Evolutionary conservation across 1,139 yeast genomes (phyloP), one percentile per base, ranked within the genome.

Genomic region (Tardiomyces blankii): DNA sequence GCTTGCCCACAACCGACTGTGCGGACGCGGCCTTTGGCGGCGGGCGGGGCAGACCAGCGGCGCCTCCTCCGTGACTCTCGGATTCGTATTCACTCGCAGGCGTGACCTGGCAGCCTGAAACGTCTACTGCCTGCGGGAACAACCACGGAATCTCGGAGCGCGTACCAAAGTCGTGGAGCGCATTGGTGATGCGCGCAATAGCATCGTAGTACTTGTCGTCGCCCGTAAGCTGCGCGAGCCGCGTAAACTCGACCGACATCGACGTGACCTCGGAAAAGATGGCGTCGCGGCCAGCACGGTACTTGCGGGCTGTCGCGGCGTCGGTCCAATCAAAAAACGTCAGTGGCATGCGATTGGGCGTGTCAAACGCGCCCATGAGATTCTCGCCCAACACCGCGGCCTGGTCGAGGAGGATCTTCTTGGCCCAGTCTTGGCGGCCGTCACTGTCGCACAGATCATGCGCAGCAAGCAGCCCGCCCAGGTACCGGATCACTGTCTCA

Each of bases 381-480:
- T 81, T 73, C 49, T 77, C 77, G n/a, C 82, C 93, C 48, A 83
- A 67, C 46, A 78, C 79, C 19, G 68, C 74, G 0, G 88, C 86
- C 52, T 74, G 72, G 42, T 68, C 73, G 44, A 83, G 66, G 44
- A 80, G 70, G 6, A 74, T 52, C 35, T 30, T 30, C 35, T 30
- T 30, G 3, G 35, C n/a, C 16, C 35, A 13, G 14, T 44, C 45
- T 23, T 64, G 63, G 49, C 74, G 74, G 40, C 77, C 81, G 1
- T 70, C 59, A 0, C 85, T 74, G 1, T 70, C 59, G 0, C 85
- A 74, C 39, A 84, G 63, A 48, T 83, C 89, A 60, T 75, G 81
- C 0, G 85, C 86, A 1, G 87, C 73, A 33, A 84, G 58, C 40
- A 84, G 68, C 0, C 93, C 91, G 11, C 91, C 93, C 44, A 84